Percentiles rank a stretch among this genome's conserved stretches.
Evolutionary conservation across 2,329 filamentous ascomycete species (phyloP).

Genomic region (Graphilbum ipis-grandicollis): DNA sequence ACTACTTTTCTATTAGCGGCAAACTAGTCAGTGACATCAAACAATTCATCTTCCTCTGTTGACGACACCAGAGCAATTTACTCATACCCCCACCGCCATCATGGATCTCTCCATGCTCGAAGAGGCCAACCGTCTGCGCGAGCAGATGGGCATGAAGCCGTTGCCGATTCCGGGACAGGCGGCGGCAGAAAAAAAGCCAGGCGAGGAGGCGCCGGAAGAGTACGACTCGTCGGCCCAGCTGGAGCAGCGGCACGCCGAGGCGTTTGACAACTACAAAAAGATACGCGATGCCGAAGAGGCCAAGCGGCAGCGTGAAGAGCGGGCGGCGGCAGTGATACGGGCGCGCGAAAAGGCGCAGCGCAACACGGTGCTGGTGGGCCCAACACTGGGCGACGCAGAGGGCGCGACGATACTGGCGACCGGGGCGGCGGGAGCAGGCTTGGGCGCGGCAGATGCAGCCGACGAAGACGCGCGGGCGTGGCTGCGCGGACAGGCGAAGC

Average conservation of each 20-base stretch:
- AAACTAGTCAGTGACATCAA: too few species aligned
- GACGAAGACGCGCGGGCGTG: slow-evolving; percentile 69
- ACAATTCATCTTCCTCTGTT: too few species aligned
- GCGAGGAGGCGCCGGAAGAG: slow-evolving; percentile 30
- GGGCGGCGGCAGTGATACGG: slow-evolving; percentile 68
- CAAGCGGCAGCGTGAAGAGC: slow-evolving; percentile 64
- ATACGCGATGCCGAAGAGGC: slow-evolving; percentile 53
- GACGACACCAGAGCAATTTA: neutral
- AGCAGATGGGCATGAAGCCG: slow-evolving; percentile 77
- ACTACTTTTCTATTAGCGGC: too few species aligned
- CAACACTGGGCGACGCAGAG: slow-evolving; percentile 63
- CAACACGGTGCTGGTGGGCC: slow-evolving; percentile 59
- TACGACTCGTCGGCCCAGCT: slow-evolving; percentile 67
- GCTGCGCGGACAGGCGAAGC: slow-evolving; percentile 80
- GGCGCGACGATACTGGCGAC: slow-evolving; percentile 41
- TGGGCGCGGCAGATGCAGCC: too few species aligned
- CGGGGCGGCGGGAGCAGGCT: too few species aligned
- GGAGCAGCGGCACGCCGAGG: slow-evolving; percentile 58
- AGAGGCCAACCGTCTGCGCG: slow-evolving; percentile 83
- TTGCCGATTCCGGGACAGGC: slow-evolving; percentile 59
- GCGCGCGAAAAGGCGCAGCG: slow-evolving; percentile 72
- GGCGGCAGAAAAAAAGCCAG: slow-evolving; percentile 9
- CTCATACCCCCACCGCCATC: slow-evolving; percentile 7
- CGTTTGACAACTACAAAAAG: slow-evolving; percentile 55
- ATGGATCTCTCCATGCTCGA: slow-evolving; percentile 65